Base-by-base conservation (phyloP, 2,329 filamentous ascomycete species). In the Xylaria sp. region DNA sequence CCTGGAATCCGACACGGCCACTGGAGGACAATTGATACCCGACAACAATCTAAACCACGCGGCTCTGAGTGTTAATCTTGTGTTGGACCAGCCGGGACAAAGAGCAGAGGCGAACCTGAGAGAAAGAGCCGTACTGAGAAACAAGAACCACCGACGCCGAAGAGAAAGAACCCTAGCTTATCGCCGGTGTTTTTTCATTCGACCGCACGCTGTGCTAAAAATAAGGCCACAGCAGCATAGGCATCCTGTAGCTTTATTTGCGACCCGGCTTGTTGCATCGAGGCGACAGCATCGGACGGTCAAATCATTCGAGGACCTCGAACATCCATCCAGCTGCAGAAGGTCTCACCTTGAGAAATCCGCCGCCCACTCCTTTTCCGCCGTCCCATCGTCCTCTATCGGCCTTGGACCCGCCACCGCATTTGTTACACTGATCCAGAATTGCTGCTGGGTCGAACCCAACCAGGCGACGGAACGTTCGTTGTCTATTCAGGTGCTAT, bases 391-490 rank as follows among this genome's bases (percentile, higher is more conserved):
- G 58, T 69, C 63, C 66, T 69, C 70, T 57, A 64, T 76, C 72
- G 70, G 72, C 51, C 74, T 68, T 66, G 70, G 68, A 64, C 71
- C 66, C 63, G 73, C 71, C 70, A 70, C 71, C 71, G 67, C 58
- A 61, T 65, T 60, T 68, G 75, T 78, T 72, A 73, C 75, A 78
- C 76, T 75, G 75, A 78, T 75, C 72, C 73, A 78, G 65, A 75
- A 72, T 63, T 73, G 65, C 69, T 35, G 65, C 69, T 74, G 74
- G 73, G 71, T 75, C 71, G 69, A 77, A 75, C 74, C 73, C 67
- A 72, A 68, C 72, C 69, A 71, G 60, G 71, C 66, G 60, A 63
- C 69, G 57, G 64, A 68, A 60, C 61, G 61, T 65, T 71, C 67
- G 51, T 58, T 63, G 55, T 65, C 68, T 72, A 35, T 65, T 73